These are phyloP conservation scores for Camptophora hylomeconis DNA, from an alignment of 2,329 filamentous ascomycete genomes.

Conservation along the genomic window DNA sequence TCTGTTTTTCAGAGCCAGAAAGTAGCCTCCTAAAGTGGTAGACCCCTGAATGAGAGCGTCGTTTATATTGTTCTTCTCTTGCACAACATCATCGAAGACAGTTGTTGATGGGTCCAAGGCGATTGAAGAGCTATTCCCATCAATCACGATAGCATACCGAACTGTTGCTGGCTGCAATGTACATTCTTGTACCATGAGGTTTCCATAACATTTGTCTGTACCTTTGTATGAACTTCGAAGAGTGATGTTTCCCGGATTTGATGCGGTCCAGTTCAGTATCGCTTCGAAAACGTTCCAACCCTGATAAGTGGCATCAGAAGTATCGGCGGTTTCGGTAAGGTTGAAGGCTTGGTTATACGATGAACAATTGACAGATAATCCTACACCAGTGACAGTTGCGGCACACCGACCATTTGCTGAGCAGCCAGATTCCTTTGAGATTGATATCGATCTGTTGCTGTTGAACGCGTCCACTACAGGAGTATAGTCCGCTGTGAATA, in stretches of 20 bases:
- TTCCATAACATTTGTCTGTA: constrained; percentile 5
- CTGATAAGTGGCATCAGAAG: constrained; percentile 1
- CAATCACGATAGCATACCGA: constrained; percentile 9
- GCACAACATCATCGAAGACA: constrained; percentile 9
- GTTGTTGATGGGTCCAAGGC: constrained; percentile 5
- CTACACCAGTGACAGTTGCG: constrained; percentile 5
- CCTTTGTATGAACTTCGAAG: constrained; percentile 7
- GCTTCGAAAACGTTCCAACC: constrained; percentile 2
- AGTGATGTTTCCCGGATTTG: constrained; percentile 1
- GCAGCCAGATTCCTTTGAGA: constrained; percentile 4
- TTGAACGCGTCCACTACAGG: constrained; percentile 3
- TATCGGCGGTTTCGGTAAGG: background rate
- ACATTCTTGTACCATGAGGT: constrained; percentile 8
- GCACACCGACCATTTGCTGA: constrained; percentile 6
- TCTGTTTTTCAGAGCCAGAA: constrained; percentile 7
- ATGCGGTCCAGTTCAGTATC: constrained; percentile 1
- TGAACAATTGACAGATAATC: constrained; percentile 9
- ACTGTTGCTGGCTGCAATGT: constrained; percentile 8
- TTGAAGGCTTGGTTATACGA: constrained; percentile 4
- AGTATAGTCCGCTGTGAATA: constrained; percentile 5
- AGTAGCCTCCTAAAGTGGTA: constrained; percentile 7
- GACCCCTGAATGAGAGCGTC: background rate
- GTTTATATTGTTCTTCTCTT: background rate
- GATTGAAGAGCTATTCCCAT: constrained; percentile 6
- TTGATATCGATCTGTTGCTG: constrained; percentile 3